Evolutionary conservation across 2,329 filamentous ascomycete species (phyloP), one percentile per base, ranked within the genome.

Genomic region (Penicillium hordei): DNA sequence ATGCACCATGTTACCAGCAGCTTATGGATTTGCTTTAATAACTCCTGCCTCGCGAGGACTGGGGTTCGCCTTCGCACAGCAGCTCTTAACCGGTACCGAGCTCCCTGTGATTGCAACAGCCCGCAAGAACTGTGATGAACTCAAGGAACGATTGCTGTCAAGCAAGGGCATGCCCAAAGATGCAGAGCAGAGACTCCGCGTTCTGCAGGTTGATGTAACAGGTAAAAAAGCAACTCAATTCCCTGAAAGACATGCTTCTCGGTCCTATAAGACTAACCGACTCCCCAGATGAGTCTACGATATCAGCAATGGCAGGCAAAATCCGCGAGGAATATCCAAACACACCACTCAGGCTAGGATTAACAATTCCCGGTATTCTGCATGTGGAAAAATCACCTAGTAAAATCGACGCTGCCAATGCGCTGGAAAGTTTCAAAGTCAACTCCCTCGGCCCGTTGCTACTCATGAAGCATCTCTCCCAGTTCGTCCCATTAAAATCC

Each of bases 361-460:
- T 91, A 66, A 83, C 84, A 31, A 76, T 92, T 2, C 89, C 90
- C 0, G 91, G 90, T 0, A 79, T 93, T 38, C 81, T 94, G 12
- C 82, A 83, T 64, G 85, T 90, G 0, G 91, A 95, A 70, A 91
- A 88, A 72, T 84, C 85, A 1, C 88, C 87, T 0, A 65, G 75
- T 0, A 86, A 90, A 66, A 82, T 94, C 56, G 78, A 88, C 58
- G 82, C 84, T 57, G 79, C 78, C 21, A 71, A 79, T 36, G 85
- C 89, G 19, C 76, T 89, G n/a, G 76, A 85, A 45, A 91, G 85
- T n/a, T 88, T 91, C 73, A 81, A 81, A 52, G 83, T 90, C 58
- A 95, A 94, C 72, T 81, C 86, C 0, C 77, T 94, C 2, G 90
- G 89, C 0, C 89, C 89, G 0, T 78, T 94, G 68, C 78, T 94